phyloP scores from a whole-genome alignment of 495 filamentous ascomycete genomes.

The Xeromyces bisporus region DNA sequence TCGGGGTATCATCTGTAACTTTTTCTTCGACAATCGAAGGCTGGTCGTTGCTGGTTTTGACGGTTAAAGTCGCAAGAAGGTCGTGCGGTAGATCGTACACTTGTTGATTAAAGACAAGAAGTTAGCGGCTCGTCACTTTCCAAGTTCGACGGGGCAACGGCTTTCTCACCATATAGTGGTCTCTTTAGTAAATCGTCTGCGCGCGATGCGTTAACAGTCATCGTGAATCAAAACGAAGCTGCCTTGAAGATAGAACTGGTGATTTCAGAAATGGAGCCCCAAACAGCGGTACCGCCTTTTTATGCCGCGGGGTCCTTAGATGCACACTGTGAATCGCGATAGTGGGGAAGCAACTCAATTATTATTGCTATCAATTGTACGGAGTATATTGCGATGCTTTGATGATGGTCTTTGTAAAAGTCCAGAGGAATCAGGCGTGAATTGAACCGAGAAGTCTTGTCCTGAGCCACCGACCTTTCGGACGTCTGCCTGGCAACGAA shows the following conservation, averaged over 20 bases:
- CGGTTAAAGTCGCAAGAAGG: slow-evolving; percentile 50
- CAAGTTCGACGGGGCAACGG: background rate
- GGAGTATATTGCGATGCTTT: too few species aligned
- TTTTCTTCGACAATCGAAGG: slow-evolving; percentile 12
- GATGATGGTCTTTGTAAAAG: too few species aligned
- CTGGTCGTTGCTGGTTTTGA: slow-evolving; percentile 31
- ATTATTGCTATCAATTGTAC: too few species aligned
- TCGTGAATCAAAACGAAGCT: too few species aligned
- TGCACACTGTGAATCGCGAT: too few species aligned
- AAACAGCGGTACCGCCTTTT: background rate
- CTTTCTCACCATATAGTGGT: slow-evolving; percentile 43
- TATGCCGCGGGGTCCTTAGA: background rate
- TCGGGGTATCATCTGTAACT: slow-evolving; percentile 6
- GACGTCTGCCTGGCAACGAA: too few species aligned
- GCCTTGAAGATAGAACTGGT: background rate
- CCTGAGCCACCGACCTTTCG: too few species aligned
- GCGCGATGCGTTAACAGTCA: background rate
- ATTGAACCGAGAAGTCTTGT: too few species aligned
- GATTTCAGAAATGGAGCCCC: too few species aligned
- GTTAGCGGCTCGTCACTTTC: slow-evolving; percentile 2
- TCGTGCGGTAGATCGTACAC: slow-evolving; percentile 77
- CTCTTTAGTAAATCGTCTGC: slow-evolving; percentile 40
- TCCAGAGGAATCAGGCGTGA: too few species aligned
- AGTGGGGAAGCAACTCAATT: too few species aligned
- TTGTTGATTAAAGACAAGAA: slow-evolving; percentile 10